Evolutionary conservation across 2,329 filamentous ascomycete species (phyloP), one percentile per base, ranked within the genome.

Genomic region (Aaosphaeria pasadenensis): DNA sequence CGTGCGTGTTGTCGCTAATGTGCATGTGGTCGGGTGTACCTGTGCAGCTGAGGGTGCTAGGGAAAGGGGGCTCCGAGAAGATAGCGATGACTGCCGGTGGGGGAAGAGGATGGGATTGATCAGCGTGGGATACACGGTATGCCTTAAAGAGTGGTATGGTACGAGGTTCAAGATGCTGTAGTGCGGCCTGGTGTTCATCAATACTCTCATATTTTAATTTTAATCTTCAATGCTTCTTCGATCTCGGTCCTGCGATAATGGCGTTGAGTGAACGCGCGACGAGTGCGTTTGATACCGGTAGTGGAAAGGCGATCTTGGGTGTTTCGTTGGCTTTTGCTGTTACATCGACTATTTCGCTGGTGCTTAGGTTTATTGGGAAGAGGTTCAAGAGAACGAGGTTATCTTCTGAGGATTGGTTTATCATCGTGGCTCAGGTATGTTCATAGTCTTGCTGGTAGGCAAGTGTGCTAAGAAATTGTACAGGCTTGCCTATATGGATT

Each of bases 331-430:
- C 46, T 28, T 49, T 53, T 38, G 31, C 42, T 4, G 11, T 49
- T n/a, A 51, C 45, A 6, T 49, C 51, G 11, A 44, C 44, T 9
- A 7, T 45, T 11, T 53, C 51, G 9, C 30, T 54, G 11, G 36
- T 51, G 7, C 49, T 51, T 40, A 45, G 51, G 7, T 47, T 54
- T 30, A 28, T 44, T 11, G 46, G 43, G 3, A 54, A 51, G 31
- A 51, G 44, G 11, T 43, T 49, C 36, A 46, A 51, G 29, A 46
- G 35, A 29, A 43, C 46, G 5, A 44, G 32, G 4, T 7, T 51
- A 29, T 45, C 35, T 2, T 38, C 46, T 2, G 51, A 51, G 41
- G 49, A 49, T 36, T 49, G 43, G 44, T 11, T 45, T 9, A 51
- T 54, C n/a, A 46, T 54, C 30, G 43, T 43, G 11, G 49, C 49